These are phyloP conservation scores for Candida manassasensis DNA, from an alignment of 805 yeast genomes.

Conservation along the genomic window DNA sequence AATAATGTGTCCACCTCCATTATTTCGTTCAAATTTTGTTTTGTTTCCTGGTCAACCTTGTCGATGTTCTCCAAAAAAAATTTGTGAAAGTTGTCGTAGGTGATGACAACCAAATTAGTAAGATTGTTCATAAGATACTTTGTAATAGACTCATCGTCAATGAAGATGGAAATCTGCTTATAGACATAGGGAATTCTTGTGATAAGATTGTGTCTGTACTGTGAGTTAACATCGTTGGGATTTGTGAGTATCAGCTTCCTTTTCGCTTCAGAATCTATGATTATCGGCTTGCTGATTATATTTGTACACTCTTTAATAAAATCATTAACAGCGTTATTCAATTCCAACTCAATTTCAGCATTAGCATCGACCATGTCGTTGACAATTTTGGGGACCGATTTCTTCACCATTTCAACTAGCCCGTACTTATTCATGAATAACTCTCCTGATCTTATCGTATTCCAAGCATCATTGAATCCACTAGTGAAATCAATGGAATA, in stretches of 20 bases:
- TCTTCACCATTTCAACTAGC: conserved; percentile 51
- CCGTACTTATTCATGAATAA: conserved; percentile 41
- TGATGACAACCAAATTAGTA: conserved; percentile 48
- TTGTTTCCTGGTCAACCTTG: conserved; percentile 19
- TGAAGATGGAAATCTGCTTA: conserved; percentile 47
- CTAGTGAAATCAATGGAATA: conserved; percentile 71
- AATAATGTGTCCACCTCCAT: conserved; percentile 63
- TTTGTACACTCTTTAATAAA: conserved; percentile 51
- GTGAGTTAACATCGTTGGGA: conserved; percentile 27
- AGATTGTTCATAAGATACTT: conserved; percentile 27
- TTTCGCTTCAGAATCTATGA: conserved; percentile 5
- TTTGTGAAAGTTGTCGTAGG: conserved; percentile 52
- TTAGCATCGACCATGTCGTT: conserved; percentile 77
- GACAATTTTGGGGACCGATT: conserved; percentile 73
- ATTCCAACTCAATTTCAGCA: conserved; percentile 65
- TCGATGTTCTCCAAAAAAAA: conserved; percentile 19
- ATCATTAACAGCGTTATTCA: conserved; percentile 64
- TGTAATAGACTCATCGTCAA: conserved; percentile 48
- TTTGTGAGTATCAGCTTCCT: conserved; percentile 17
- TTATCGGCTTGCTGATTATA: conserved; percentile 45
- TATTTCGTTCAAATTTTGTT: conserved; percentile 31
- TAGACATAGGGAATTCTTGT: conserved; percentile 54
- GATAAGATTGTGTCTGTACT: conserved; percentile 47
- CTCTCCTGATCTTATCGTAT: conserved; percentile 34
- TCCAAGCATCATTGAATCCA: conserved; percentile 53